Evolutionary conservation across 192 early-diverging fungal species (phyloP).

Genomic region (Linnemannia zychae): DNA sequence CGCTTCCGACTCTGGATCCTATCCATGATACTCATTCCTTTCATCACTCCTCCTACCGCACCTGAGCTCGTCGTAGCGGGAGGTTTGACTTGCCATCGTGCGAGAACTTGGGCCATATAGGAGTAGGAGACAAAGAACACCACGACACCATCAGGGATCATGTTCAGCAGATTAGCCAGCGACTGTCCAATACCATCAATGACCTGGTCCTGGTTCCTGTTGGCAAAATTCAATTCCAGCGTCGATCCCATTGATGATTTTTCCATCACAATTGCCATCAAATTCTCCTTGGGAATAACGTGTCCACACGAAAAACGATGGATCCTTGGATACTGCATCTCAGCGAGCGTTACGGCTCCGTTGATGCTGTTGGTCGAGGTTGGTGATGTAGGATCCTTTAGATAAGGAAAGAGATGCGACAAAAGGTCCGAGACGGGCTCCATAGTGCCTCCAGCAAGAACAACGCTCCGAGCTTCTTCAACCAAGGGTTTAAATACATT

Average conservation of each 20-base stretch:
- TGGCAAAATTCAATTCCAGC: conserved; percentile 79
- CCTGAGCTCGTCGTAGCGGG: background rate
- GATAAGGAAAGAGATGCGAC: conserved; percentile 50
- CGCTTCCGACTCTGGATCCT: conserved; percentile 43
- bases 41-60: background rate
- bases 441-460: conserved; percentile 96
- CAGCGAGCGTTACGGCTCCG: background rate
- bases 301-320: conserved; percentile 86
- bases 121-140: conserved; percentile 90
- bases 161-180: conserved; percentile 76
- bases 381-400: conserved; percentile 6
- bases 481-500: conserved; percentile 83
- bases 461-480: conserved; percentile 81
- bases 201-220: conserved; percentile 56
- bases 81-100: conserved; percentile 63
- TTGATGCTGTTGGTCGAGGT: background rate
- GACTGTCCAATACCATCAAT: conserved; percentile 80
- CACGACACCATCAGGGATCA: conserved; percentile 88
- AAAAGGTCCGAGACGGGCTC: conserved; percentile 73
- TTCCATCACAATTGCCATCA: conserved; percentile 75
- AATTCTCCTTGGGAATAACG: conserved; percentile 82
- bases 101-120: conserved; percentile 74
- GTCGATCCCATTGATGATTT: conserved; percentile 73
- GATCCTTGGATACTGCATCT: conserved; percentile 55
- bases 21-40: conserved; percentile 29